Percentiles rank a stretch among this genome's conserved stretches.
Evolutionary conservation across 495 filamentous ascomycete genomes (phyloP).

Genomic region (Chaetomium fimeti): DNA sequence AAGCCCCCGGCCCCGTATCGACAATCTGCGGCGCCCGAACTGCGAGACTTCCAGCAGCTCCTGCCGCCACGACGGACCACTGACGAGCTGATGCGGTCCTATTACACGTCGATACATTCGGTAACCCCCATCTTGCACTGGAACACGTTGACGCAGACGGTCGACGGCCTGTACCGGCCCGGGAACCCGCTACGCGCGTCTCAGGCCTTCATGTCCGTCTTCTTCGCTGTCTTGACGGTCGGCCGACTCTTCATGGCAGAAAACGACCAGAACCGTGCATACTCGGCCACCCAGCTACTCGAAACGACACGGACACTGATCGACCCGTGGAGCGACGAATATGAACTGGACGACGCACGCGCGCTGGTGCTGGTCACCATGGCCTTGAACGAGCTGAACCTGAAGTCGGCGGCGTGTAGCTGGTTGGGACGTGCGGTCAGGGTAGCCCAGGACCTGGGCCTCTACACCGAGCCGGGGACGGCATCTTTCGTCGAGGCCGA

Average conservation of each 20-base stretch:
- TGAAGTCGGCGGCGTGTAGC: slow-evolving; percentile 83
- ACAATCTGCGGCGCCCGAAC: slow-evolving; percentile 48
- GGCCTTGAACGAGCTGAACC: slow-evolving; percentile 81
- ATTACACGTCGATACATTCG: slow-evolving; percentile 72
- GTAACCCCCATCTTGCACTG: slow-evolving; percentile 86
- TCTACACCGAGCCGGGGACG: slow-evolving; percentile 73
- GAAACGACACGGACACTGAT: slow-evolving; percentile 66
- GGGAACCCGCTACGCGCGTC: slow-evolving; percentile 63
- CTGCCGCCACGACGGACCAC: slow-evolving; percentile 69
- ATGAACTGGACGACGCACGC: slow-evolving; percentile 75
- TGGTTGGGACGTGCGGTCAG: slow-evolving; percentile 85
- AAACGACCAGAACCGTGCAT: slow-evolving; percentile 48
- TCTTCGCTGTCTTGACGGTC: slow-evolving; percentile 82
- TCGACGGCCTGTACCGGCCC: slow-evolving; percentile 71
- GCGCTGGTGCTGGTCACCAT: slow-evolving; percentile 71
- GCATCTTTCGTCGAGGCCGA: slow-evolving; percentile 80
- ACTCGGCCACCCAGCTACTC: slow-evolving; percentile 68
- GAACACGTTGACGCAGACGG: slow-evolving; percentile 74
- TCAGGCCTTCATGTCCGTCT: slow-evolving; percentile 73
- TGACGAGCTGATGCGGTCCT: slow-evolving; percentile 75
- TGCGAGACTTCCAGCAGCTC: slow-evolving; percentile 51
- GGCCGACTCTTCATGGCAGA: slow-evolving; percentile 76
- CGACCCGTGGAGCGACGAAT: slow-evolving; percentile 81
- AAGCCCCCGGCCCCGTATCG: slow-evolving; percentile 76
- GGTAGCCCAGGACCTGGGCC: slow-evolving; percentile 82